Evolutionary conservation across 23 red algal species (phyloP).

Genomic region (Gracilaria domingensis): DNA sequence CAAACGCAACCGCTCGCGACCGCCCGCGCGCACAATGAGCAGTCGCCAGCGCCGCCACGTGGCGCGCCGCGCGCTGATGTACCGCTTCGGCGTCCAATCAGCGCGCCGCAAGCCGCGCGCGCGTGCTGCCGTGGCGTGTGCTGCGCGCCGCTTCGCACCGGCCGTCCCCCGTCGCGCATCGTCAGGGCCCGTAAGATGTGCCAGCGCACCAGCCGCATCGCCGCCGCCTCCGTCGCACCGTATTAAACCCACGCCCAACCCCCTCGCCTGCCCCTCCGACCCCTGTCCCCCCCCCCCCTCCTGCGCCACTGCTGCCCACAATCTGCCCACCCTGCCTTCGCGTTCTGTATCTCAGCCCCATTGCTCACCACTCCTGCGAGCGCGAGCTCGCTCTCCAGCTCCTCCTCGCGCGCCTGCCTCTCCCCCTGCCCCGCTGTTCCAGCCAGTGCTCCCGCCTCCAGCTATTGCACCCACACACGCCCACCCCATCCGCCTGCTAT

Average conservation of each 20-base stretch:
- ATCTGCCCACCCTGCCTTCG: too few relatives aligned
- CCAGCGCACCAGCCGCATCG: not conserved
- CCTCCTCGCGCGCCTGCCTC: not conserved
- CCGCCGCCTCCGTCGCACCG: too few relatives aligned
- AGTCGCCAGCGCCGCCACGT: not conserved
- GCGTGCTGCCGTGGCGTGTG: not conserved
- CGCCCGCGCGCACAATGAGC: not conserved
- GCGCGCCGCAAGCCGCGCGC: not conserved
- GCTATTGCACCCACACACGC: not conserved
- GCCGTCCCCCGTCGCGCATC: not conserved
- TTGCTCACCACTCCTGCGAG: too few relatives aligned
- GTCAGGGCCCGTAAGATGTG: not conserved
- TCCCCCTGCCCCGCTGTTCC: not conserved
- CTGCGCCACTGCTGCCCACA: too few relatives aligned
- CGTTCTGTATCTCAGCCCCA: too few relatives aligned
- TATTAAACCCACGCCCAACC: too few relatives aligned
- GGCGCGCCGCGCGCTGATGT: too few relatives aligned
- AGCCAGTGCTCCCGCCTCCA: too few relatives aligned
- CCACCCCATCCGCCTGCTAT: not conserved
- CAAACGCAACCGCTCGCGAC: not conserved
- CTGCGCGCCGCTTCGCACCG: not conserved
- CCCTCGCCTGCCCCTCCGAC: too few relatives aligned
- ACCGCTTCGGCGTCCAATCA: slow-evolving; percentile 4
- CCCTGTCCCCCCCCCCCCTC: too few relatives aligned
- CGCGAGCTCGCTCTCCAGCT: not conserved